These are phyloP conservation scores for Hanseniaspora taiwanica DNA, from an alignment of 805 yeast species.

Conservation along the genomic window DNA sequence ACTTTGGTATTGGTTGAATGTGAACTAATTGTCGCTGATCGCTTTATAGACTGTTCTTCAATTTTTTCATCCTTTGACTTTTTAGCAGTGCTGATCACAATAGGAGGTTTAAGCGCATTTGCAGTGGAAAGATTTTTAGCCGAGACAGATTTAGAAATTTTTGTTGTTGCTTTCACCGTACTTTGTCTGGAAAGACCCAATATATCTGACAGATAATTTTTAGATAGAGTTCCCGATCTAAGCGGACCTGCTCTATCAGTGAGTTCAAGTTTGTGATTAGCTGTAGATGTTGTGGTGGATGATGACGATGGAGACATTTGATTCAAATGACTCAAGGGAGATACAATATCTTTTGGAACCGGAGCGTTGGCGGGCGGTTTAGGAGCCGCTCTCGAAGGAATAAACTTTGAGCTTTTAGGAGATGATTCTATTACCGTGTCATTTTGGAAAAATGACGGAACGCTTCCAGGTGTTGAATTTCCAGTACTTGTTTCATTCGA, in stretches of 20 bases:
- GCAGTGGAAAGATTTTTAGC: no score
- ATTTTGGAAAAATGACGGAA: no score
- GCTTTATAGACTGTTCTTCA: no score
- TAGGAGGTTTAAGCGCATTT: no score
- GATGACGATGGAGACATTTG: neutral
- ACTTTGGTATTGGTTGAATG: neutral
- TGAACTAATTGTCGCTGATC: neutral
- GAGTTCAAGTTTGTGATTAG: neutral
- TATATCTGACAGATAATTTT: neutral
- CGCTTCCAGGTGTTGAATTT: no score
- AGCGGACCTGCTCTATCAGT: neutral
- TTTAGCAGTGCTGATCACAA: no score
- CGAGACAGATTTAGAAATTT: neutral
- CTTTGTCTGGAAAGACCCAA: constrained; percentile 6
- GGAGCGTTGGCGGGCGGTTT: constrained; percentile 32
- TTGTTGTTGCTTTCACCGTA: constrained; percentile 8
- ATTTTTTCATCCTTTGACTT: neutral
- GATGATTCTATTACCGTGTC: no score
- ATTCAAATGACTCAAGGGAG: constrained; percentile 14
- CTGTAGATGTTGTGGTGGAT: neutral
- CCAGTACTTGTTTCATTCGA: no score
- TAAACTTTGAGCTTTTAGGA: constrained; percentile 29
- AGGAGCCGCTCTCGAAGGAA: constrained; percentile 60
- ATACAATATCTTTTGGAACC: constrained; percentile 12
- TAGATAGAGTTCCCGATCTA: neutral